Evolutionary conservation across 1,284 basidiomycete species (phyloP).

Genomic region (Sanguinoderma infundibulare): DNA sequence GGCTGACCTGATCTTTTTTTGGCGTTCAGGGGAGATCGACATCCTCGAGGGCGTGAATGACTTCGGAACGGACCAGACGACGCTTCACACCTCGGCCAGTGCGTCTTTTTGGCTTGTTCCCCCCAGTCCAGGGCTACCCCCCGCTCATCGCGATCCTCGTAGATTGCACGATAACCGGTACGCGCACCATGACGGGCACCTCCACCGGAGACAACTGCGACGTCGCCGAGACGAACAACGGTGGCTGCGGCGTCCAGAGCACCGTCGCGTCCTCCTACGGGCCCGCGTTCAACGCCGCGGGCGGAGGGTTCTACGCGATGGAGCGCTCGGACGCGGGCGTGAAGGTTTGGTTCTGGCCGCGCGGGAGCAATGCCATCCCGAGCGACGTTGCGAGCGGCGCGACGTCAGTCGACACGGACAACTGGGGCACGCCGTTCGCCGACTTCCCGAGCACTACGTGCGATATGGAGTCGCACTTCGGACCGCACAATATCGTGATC

Average conservation of each 20-base stretch:
- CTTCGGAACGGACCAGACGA: constrained; percentile 55
- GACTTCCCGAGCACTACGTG: constrained; percentile 56
- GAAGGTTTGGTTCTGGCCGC: constrained; percentile 66
- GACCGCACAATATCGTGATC: constrained; percentile 59
- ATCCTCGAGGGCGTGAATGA: constrained; percentile 74
- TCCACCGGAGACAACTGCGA: constrained; percentile 50
- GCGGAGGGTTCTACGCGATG: constrained; percentile 60
- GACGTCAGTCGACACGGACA: constrained; percentile 47
- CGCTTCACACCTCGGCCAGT: constrained; percentile 64
- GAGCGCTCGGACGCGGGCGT: constrained; percentile 54
- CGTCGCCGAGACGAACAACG: constrained; percentile 53
- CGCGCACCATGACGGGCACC: constrained; percentile 19
- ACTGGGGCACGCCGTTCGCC: constrained; percentile 56
- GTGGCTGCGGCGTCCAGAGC: constrained; percentile 63
- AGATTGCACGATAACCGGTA: background rate
- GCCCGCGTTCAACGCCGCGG: constrained; percentile 56
- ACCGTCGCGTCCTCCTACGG: constrained; percentile 50
- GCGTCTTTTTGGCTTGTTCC: constrained; percentile 5
- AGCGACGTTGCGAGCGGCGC: constrained; percentile 47
- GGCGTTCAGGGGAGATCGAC: constrained; percentile 61
- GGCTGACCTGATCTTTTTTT: background rate
- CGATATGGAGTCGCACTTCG: constrained; percentile 51
- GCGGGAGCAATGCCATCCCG: constrained; percentile 46
- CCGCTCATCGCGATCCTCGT: background rate
- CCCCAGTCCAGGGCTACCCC: background rate